Base-by-base conservation (phyloP, 169 alveolate species). In the Eimeria acervulina region DNA sequence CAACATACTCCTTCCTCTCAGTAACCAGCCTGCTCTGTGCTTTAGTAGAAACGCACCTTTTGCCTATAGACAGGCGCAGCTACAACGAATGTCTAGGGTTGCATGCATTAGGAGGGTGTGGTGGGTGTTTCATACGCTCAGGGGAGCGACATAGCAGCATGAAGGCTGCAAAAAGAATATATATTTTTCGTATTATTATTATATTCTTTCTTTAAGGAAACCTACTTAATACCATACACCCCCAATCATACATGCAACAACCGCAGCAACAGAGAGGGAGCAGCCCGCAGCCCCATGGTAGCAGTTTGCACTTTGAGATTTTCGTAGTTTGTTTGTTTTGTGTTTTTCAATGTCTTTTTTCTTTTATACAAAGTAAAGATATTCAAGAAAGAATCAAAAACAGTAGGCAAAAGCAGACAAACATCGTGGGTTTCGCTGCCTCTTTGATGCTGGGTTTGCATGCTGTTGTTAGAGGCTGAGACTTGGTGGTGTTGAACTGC, bases 201-300 rank as follows among this genome's bases (percentile, higher is more conserved):
- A n/a, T n/a, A n/a, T n/a, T n/a, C n/a, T n/a, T n/a, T n/a, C n/a
- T n/a, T n/a, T n/a, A 21, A 17, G 68, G n/a, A 59, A 17, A 59
- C 19, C 3, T 4, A 21, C 1, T 59, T 13, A 59, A 59, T 17
- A 15, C 19, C 19, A 5, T 0, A 12, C 8, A 17, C 68, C 26
- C n/a, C 74, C 33, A 6, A 6, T 4, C 2, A n/a, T 17, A 63
- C 10, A 21, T 8, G 19, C 74, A 26, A 7, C 38, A 7, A 8
- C 74, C 26, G 26, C 38, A 63, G 38, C 74, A 6, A 38, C 74
- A 26, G 74, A 38, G 17, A 63, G 74, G 74, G 74, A 63, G 74
- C 74, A 63, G 74, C 74, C 74, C 74, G 26, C 74, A 63, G 74
- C 74, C 74, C 74, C 74, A 17, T 63, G 38, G 74, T 26, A 15